Base-by-base conservation (phyloP, 441 rosid genomes). In the Pelargonium cotyledonis region DNA sequence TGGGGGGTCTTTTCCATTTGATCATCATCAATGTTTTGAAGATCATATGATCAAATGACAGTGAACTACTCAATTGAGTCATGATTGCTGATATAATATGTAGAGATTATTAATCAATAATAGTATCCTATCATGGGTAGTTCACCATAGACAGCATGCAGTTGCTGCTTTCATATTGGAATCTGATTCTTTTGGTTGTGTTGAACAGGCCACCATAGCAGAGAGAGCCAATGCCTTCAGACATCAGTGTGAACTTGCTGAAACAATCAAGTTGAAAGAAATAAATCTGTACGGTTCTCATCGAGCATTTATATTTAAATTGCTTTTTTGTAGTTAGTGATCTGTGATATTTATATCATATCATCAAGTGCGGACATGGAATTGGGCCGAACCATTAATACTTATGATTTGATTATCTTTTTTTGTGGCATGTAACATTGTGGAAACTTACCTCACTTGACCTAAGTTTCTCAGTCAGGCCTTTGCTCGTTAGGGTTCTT, bases 191-290 rank as follows among this genome's bases (percentile, higher is more conserved):
- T 14, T 63, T 68, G 31, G 60, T 5, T 75, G 2, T 78, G 71
- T 73, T 71, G 68, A 75, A 73, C 88, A 95, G 99, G 95, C 93
- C 58, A 88, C 96, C n/a, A 90, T 92, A 69, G 92, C 83, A 72
- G 99, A 95, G 76, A 84, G 99, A 83, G 95, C 86, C 77, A 88
- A 79, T 70, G 97, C 97, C 67, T 95, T 92, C 85, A 90, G 83
- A 84, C 98, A 84, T 71, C 98, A 90, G 66, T 95, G 91, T 78
- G 99, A 95, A 80, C 79, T 95, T 75, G 91, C 97, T 55, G 99
- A 92, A 85, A 89, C 96, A 70, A 86, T 92, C 10, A 95, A 92
- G 78, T 76, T 92, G 83, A 95, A 95, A 85, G 98, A 92, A 81
- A 92, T 92, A 85, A 95, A 92, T 80, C 99, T 95, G 99, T 95